Evolutionary conservation across 2,329 filamentous ascomycete genomes (phyloP), one percentile per base, ranked within the genome.

Genomic region (Fusarium lateritium): DNA sequence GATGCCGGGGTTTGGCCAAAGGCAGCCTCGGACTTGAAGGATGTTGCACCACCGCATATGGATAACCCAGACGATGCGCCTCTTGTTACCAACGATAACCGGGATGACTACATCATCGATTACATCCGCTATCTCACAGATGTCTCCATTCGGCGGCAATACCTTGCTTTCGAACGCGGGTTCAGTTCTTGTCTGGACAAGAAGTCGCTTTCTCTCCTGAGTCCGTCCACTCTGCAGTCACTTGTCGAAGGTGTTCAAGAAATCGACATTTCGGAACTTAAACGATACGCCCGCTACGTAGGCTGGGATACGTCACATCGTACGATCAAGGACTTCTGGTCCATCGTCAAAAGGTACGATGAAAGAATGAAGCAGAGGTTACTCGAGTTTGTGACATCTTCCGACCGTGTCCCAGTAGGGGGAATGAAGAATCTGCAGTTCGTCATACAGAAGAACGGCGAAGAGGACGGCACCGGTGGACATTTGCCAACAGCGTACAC

Each of bases 301-400:
- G 93, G 92, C 15, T 98, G 93, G 84, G 87, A 91, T 45, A 83
- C 89, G 0, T 83, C 83, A 0, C 91, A 96, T 69, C 88, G 83
- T 15, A 88, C 91, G 2, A 89, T 99, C 42, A 82, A 84, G 24
- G 88, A 92, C 71, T 98, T 99, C 77, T 99, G 96, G 96, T 85
- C 85, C 14, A 86, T 98, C 9, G 92, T 97, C 2, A 86, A 86
- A 68, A 79, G 77, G 36, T 96, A 88, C 75, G 85, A 89, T 62
- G 85, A 91, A 17, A 84, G 86, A 44, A 91, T 94, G 84, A 91
- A 91, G 79, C 87, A 89, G 53, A 89, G 88, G 73, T 82, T 99
- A 34, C 84, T 99, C 33, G 94, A 98, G 77, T 99, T 99, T 75
- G 94, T 99, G 31, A 99, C 96, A 15, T 95, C 95, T 1, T 95